phyloP scores from a whole-genome alignment of 306 rosid species.

The Citrullus colocynthis region DNA sequence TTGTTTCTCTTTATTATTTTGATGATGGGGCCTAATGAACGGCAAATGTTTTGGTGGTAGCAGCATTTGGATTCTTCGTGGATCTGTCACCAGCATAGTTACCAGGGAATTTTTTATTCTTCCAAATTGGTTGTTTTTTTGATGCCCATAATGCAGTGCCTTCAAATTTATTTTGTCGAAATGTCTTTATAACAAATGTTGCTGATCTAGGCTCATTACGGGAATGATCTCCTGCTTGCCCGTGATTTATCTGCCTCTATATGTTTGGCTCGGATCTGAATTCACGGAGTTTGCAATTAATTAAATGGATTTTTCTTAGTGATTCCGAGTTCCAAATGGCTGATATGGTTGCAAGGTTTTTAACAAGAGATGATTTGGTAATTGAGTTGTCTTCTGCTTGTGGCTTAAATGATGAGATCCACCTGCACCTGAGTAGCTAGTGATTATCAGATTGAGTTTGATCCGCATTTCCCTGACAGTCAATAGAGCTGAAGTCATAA shows the following conservation, averaged over 20 bases:
- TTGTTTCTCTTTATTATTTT: neutral
- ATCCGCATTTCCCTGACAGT: neutral
- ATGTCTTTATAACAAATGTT: neutral
- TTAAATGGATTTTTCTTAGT: neutral
- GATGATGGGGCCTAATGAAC: neutral
- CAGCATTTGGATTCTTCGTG: neutral
- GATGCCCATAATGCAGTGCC: neutral
- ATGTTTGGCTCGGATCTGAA: neutral
- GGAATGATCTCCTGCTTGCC: neutral
- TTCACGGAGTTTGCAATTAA: neutral
- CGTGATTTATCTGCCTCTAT: neutral
- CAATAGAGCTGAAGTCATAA: neutral
- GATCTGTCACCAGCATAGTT: neutral
- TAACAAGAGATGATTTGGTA: neutral
- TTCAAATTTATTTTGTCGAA: neutral
- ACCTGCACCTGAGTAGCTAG: neutral
- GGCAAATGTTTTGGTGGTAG: neutral
- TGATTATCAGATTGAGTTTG: neutral
- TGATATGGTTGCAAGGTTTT: neutral
- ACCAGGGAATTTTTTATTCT: neutral
- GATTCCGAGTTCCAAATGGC: neutral
- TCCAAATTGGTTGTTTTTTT: neutral
- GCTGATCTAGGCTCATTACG: neutral
- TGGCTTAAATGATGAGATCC: neutral
- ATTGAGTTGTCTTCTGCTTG: neutral